A percentile compares a stretch with the other conserved stretches of the same genome.
Conservation (phyloP, 2,329 filamentous ascomycete species). For the Coleophoma crateriformis region DNA sequence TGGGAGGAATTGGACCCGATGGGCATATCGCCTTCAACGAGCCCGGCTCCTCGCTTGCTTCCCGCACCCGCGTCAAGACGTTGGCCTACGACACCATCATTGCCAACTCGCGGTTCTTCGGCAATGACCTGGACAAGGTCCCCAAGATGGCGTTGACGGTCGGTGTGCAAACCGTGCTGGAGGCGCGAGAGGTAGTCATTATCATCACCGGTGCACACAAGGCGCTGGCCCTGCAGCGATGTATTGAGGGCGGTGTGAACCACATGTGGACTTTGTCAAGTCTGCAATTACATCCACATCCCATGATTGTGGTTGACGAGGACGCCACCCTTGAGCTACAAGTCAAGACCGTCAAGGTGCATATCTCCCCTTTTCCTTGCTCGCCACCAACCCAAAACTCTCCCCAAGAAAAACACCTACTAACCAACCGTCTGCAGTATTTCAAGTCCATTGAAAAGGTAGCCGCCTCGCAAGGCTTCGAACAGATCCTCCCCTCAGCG, state of each 20-base stretch:
- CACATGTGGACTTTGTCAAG: conserved; percentile 89
- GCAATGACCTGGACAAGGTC: conserved; percentile 65
- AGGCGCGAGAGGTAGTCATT: conserved; percentile 75
- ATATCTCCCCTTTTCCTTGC: conserved; percentile 6
- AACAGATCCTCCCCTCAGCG: conserved; percentile 51
- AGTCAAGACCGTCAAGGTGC: conserved; percentile 65
- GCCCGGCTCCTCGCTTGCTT: conserved; percentile 72
- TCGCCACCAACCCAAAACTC: background rate
- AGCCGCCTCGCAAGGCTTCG: conserved; percentile 49
- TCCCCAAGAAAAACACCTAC: conserved; percentile 8
- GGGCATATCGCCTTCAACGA: conserved; percentile 91
- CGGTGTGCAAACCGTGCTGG: conserved; percentile 76
- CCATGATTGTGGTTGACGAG: conserved; percentile 79
- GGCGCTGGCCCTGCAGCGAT: conserved; percentile 71
- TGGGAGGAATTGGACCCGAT: conserved; percentile 80
- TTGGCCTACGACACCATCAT: conserved; percentile 82
- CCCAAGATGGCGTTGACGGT: conserved; percentile 81
- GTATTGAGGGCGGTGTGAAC: conserved; percentile 76
- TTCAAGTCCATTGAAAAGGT: conserved; percentile 68
- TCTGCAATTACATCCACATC: conserved; percentile 74
- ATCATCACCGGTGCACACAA: conserved; percentile 81
- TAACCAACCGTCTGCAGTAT: conserved; percentile 39
- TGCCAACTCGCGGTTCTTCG: conserved; percentile 82
- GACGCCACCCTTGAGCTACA: conserved; percentile 69
- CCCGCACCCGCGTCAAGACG: conserved; percentile 79